Conservation (phyloP, 805 yeast species). For the Starmerella floricola region DNA sequence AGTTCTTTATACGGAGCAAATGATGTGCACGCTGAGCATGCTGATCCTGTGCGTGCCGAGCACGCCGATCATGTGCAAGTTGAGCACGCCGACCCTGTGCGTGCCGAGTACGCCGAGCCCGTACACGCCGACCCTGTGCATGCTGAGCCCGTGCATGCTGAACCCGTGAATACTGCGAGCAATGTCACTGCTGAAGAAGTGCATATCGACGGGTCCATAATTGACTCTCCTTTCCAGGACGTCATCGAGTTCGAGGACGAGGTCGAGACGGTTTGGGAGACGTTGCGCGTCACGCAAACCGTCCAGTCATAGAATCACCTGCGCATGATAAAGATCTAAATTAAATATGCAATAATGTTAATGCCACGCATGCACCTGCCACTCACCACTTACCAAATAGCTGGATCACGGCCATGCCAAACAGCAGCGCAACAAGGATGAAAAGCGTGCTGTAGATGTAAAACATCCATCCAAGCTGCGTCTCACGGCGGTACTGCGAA, state of each 20-base stretch:
- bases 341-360: no score
- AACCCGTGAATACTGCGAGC: no score
- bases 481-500: constrained; percentile 26
- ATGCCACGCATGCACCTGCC: no score
- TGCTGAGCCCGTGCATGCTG: no score
- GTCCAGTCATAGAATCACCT: no score
- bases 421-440: constrained; percentile 26
- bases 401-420: constrained; percentile 30
- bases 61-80: no score
- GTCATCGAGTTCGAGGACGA: not conserved
- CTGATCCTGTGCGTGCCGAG: no score
- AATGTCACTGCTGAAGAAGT: no score
- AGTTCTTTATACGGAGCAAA: not conserved
- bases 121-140: not conserved
- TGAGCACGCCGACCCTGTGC: no score
- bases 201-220: not conserved
- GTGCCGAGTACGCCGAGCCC: not conserved
- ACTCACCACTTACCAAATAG: constrained; percentile 30
- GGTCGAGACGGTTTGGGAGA: constrained; percentile 12
- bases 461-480: constrained; percentile 33
- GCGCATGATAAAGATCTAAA: no score
- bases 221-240: not conserved
- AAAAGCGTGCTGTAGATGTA: constrained; percentile 30
- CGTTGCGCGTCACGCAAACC: constrained; percentile 5
- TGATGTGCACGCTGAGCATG: not conserved